phyloP scores from a whole-genome alignment of 768 basidiomycete genomes.

The Lactifluus hygrophoroides region DNA sequence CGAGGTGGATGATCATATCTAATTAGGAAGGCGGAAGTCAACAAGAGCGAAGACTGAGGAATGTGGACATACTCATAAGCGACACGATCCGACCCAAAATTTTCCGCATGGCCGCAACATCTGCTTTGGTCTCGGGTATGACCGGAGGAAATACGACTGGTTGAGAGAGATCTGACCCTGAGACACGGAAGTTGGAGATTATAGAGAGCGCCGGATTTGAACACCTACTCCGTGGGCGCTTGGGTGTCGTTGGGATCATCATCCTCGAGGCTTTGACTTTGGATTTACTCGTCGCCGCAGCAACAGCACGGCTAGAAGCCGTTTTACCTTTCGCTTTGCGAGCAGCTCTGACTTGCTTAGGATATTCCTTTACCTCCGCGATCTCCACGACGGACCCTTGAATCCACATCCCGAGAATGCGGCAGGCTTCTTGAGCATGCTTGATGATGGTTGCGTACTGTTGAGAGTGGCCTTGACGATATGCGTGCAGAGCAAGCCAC shows the following conservation, averaged over 20 bases:
- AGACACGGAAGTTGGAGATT: background rate
- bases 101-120: background rate
- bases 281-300: constrained; percentile 8
- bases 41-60: background rate
- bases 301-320: constrained; percentile 16
- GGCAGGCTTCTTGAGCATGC: constrained; percentile 48
- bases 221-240: constrained; percentile 27
- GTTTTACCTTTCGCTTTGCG: constrained; percentile 14
- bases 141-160: background rate
- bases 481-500: constrained; percentile 64
- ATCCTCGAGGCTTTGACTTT: constrained; percentile 3
- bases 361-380: constrained; percentile 7
- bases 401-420: constrained; percentile 36
- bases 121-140: background rate
- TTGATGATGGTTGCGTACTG: constrained; percentile 38
- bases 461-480: constrained; percentile 40
- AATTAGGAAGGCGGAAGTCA: background rate
- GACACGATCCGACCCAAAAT: constrained; percentile 9
- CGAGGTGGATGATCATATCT: constrained; percentile 19
- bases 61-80: constrained; percentile 5
- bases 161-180: constrained; percentile 1
- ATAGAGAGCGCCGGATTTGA: background rate
- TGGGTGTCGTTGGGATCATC: constrained; percentile 35
- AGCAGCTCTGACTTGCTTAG: constrained; percentile 4
- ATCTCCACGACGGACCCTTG: background rate